These are phyloP conservation scores for Schizothecium vesticola DNA, from an alignment of 495 filamentous ascomycete genomes.

Conservation along the genomic window DNA sequence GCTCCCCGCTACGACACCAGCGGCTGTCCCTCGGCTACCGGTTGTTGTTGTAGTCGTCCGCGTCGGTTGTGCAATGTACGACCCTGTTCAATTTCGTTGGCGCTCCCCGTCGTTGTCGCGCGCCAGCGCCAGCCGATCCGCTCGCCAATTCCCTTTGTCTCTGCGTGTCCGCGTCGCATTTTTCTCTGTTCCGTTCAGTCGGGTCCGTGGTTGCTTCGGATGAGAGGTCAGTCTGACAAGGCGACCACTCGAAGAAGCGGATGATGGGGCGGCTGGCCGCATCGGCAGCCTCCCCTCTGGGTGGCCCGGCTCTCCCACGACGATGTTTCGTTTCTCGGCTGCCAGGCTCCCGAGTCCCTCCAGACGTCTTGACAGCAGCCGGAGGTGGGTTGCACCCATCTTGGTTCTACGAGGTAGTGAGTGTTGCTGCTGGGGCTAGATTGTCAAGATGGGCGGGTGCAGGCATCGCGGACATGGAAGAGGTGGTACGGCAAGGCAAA, in stretches of 20 bases:
- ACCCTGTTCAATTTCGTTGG: constrained; percentile 20
- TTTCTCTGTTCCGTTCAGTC: constrained; percentile 22
- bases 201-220: constrained; percentile 12
- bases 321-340: constrained; percentile 1
- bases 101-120: constrained; percentile 22
- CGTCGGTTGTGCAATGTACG: constrained; percentile 13
- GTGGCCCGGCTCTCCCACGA: background rate
- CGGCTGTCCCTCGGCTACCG: background rate
- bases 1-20: background rate
- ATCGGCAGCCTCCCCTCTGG: constrained; percentile 2
- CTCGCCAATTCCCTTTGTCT: background rate
- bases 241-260: constrained; percentile 14
- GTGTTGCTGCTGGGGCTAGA: background rate
- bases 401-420: background rate
- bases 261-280: background rate
- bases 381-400: background rate
- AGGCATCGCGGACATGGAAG: background rate
- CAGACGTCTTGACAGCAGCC: background rate
- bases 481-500: constrained; percentile 14
- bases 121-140: constrained; percentile 11
- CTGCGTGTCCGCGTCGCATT: constrained; percentile 4
- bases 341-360: background rate
- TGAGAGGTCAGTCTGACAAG: constrained; percentile 1
- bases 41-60: constrained; percentile 14
- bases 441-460: background rate